A percentile compares a stretch with the other conserved stretches of the same genome.
These are phyloP conservation scores for Grosmannia huntii DNA, from an alignment of 2,329 filamentous ascomycete species.

Conservation along the genomic window DNA sequence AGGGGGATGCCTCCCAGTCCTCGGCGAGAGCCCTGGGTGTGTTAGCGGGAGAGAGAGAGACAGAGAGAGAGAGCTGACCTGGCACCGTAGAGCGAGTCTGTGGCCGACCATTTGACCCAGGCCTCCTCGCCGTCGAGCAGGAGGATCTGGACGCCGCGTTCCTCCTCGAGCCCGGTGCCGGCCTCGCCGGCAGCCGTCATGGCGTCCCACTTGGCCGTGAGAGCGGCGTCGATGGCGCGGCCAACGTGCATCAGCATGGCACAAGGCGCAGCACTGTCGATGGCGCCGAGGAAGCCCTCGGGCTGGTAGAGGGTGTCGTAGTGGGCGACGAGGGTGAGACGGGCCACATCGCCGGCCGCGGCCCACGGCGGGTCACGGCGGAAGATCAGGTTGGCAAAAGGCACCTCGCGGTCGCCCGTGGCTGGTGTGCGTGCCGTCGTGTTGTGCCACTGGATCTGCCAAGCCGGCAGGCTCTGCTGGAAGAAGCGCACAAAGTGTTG, in stretches of 20 bases:
- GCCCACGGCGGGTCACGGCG: constrained; percentile 80
- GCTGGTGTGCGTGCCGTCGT: constrained; percentile 74
- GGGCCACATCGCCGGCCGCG: constrained; percentile 57
- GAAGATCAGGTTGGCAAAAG: constrained; percentile 79
- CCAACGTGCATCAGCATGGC: constrained; percentile 86
- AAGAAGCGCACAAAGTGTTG: constrained; percentile 82
- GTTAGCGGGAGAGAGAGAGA: background rate
- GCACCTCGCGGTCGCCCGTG: constrained; percentile 56
- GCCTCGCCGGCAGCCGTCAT: constrained; percentile 49
- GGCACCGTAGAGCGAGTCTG: constrained; percentile 80
- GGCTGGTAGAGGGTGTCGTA: constrained; percentile 79
- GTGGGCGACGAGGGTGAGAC: constrained; percentile 81
- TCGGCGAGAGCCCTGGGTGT: constrained; percentile 53
- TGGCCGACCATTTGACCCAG: constrained; percentile 65
- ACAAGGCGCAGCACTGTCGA: constrained; percentile 86
- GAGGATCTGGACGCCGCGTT: constrained; percentile 76
- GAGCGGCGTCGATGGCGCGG: constrained; percentile 61
- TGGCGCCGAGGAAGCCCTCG: constrained; percentile 82
- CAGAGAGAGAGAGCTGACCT: constrained; percentile 35
- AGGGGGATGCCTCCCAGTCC: constrained; percentile 59
- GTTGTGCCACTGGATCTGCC: constrained; percentile 77
- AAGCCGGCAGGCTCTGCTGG: constrained; percentile 55
- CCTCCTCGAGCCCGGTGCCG: constrained; percentile 50
- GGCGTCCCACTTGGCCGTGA: constrained; percentile 70
- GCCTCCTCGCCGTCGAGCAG: constrained; percentile 93